Evolutionary conservation across 768 basidiomycete species (phyloP), one percentile per base, ranked within the genome.

Genomic region (Thelephora ganbajun): DNA sequence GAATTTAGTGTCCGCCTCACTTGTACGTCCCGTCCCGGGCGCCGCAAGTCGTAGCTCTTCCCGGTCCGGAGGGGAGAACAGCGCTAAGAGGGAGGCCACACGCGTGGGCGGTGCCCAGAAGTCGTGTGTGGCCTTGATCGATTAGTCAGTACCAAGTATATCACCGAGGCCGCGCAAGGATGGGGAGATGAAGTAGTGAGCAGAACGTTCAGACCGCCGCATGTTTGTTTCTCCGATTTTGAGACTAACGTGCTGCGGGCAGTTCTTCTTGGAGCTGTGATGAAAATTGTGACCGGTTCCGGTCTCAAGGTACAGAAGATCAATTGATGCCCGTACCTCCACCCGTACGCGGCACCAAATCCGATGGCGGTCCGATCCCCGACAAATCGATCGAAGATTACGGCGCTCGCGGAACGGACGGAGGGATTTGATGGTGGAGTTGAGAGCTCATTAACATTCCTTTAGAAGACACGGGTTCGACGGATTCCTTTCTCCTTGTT

Each of bases 111-210:
- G 93, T 11, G 72, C 84, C 18, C 80, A 83, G 54, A 72, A 91
- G 43, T 65, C 98, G 37, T 81, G 86, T 54, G 90, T 96, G 59
- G 93, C 91, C 2, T 66, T 85, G 14, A 63, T 96, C n/a, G n/a
- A n/a, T n/a, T n/a, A n/a, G n/a, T n/a, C 11, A 93, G 90, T 56
- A 80, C 87, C 2, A 75, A 69, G 48, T 91, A 82, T 61, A 69
- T 94, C 20, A 71, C 73, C 51, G 66, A 65, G 20, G 77, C 77
- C 2, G 76, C 94, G 71, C 74, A 77, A 45, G 63, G 61, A 5
- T 98, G 93, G 93, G 83, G 83, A 22, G 94, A 99, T 62, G 92
- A 97, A 39, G 53, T 85, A 59, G 93, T 96, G 51, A 56, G n/a
- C n/a, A n/a, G n/a, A n/a, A n/a, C n/a, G n/a, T n/a, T n/a, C n/a